A percentile compares a stretch with the other conserved stretches of the same genome.
Evolutionary conservation across 192 early-diverging fungal species (phyloP).

Genomic region (Kickxella alabastrina): DNA sequence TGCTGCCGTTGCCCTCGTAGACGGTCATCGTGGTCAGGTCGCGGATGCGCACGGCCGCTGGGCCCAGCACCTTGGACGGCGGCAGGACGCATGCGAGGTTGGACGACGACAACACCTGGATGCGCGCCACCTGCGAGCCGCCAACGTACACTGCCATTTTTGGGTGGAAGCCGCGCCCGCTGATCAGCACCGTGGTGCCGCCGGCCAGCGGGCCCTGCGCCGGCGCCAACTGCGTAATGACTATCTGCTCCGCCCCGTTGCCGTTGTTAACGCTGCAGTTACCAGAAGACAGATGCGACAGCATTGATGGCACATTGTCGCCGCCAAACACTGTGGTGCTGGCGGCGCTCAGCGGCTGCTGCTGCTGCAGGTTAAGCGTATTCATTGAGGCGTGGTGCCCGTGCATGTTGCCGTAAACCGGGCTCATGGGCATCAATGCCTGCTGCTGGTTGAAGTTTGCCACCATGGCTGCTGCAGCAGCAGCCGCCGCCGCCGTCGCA

Average conservation of each 20-base stretch:
- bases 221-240: slow-evolving; percentile 75
- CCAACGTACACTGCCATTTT: slow-evolving; percentile 79
- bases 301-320: slow-evolving; percentile 3
- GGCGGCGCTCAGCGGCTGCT: slow-evolving; percentile 1
- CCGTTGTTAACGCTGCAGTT: background rate
- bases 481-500: slow-evolving; percentile 3
- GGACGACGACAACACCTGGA: slow-evolving; percentile 73
- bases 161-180: slow-evolving; percentile 77
- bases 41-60: slow-evolving; percentile 51
- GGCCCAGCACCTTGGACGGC: slow-evolving; percentile 67
- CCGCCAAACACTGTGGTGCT: slow-evolving; percentile 8
- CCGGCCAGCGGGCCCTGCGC: slow-evolving; percentile 81
- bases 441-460: slow-evolving; percentile 4
- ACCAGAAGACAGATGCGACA: slow-evolving; percentile 11
- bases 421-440: slow-evolving; percentile 1
- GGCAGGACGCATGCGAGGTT: slow-evolving; percentile 83
- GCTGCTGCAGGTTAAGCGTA: background rate
- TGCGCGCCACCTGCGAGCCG: slow-evolving; percentile 62
- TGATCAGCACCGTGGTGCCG: slow-evolving; percentile 78
- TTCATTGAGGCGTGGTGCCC: background rate
- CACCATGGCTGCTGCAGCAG: slow-evolving; percentile 12
- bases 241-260: slow-evolving; percentile 8
- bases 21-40: slow-evolving; percentile 42
- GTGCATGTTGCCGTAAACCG: slow-evolving; percentile 4
- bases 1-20: slow-evolving; percentile 13